A percentile compares a stretch with the other conserved stretches of the same genome.
Conservation (phyloP, 2,329 filamentous ascomycete species). For the Escovopsis weberi region DNA sequence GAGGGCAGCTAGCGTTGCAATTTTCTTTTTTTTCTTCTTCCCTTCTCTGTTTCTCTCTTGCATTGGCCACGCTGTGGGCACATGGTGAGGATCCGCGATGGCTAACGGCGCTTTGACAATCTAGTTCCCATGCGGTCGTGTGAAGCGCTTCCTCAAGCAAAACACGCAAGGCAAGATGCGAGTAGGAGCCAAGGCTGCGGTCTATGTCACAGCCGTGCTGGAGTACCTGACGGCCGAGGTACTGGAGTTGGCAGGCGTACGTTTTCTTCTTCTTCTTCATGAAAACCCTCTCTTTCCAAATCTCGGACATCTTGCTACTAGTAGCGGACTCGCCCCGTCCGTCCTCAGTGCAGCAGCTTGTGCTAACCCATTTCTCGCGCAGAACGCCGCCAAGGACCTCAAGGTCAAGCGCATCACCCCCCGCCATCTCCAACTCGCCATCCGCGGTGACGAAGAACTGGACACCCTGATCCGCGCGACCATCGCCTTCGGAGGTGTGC, state of each 20-base stretch:
- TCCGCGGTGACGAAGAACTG: slow-evolving; percentile 95
- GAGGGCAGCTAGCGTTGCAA: neutral
- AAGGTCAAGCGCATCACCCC: slow-evolving; percentile 99
- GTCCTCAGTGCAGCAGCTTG: slow-evolving; percentile 4
- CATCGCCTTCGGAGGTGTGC: slow-evolving; percentile 94
- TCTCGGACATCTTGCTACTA: neutral
- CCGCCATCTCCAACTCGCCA: slow-evolving; percentile 92
- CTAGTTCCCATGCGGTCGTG: slow-evolving; percentile 97
- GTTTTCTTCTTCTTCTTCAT: slow-evolving; percentile 19
- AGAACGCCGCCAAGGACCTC: slow-evolving; percentile 97
- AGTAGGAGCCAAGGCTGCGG: slow-evolving; percentile 94
- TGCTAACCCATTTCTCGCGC: slow-evolving; percentile 10
- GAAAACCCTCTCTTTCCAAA: no score
- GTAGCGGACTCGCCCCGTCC: no score
- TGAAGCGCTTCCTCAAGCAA: slow-evolving; percentile 99
- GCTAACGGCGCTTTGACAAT: slow-evolving; percentile 2
- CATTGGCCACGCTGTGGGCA: neutral
- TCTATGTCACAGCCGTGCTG: slow-evolving; percentile 94
- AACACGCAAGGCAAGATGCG: slow-evolving; percentile 99
- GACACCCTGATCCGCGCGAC: slow-evolving; percentile 95
- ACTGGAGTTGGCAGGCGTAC: slow-evolving; percentile 82
- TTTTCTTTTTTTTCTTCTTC: neutral
- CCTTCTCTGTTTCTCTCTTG: neutral
- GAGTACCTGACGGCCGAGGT: slow-evolving; percentile 98
- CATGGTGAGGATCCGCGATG: neutral